Base-by-base conservation (phyloP, 805 yeast genomes). In the Huiozyma naganishii region DNA sequence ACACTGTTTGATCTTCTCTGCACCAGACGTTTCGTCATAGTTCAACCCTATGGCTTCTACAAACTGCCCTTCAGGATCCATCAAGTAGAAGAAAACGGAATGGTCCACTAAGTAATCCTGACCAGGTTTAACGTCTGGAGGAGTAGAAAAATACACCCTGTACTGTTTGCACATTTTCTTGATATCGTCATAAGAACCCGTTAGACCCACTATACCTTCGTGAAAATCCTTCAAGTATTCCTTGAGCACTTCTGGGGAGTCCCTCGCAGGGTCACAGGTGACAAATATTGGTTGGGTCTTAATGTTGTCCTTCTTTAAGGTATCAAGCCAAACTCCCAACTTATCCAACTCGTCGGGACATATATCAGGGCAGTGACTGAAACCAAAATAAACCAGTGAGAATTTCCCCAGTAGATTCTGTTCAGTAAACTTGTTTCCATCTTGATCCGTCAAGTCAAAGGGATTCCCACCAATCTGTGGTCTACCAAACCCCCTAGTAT, bases 1-100 rank as follows among this genome's bases (percentile, higher is more conserved):
- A 53, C 86, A 89, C 47, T 78, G 78, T 52, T 74, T 73, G 51
- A 92, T 84, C 65, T 84, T 84, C 36, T 73, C 77, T 11, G 80
- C 80, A 28, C 94, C 95, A 48, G 80, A 80, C 17, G 70, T 72
- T 27, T 88, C 89, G 45, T 80, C 85, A 52, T 80, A 85, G 57
- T 90, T 90, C 63, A 95, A 80, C 43, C 98, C 98, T 52, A 90
- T 70, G 6, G 92, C 97, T 61, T 90, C 96, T 40, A 90, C 83
- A 58, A 87, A 92, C 58, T 86, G 79, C 40, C 97, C 98, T 61
- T 92, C 96, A n/a, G 95, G 89, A 61, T 92, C 97, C 97, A 92
- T 90, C 55, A 92, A 69, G 59, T 92, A 92, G 67, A 90, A 90
- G 76, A 92, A 92, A 46, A 92, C 88, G 3, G 97, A 90, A 65